A percentile compares a stretch with the other conserved stretches of the same genome.
phyloP scores from a whole-genome alignment of 495 filamentous ascomycete species.

The Neurospora sp. region DNA sequence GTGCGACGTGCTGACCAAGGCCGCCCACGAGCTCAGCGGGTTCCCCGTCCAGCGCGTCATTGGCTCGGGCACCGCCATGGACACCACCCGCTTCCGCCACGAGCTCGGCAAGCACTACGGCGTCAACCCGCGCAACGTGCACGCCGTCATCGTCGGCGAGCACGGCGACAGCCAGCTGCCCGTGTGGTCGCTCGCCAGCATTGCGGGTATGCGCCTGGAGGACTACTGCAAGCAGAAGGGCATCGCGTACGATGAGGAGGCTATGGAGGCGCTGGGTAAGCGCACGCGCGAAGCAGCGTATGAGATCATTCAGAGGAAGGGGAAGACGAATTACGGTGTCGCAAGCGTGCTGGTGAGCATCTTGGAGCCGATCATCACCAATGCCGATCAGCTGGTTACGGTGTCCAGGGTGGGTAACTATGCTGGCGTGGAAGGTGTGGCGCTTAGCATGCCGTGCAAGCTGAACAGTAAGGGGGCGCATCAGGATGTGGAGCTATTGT shows the following conservation, averaged over 20 bases:
- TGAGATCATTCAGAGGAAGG: conserved; percentile 47
- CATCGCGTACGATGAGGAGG: conserved; percentile 11
- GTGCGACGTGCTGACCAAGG: conserved; percentile 24
- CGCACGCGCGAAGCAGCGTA: conserved; percentile 35
- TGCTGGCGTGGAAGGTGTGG: conserved; percentile 18
- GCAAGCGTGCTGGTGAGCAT: conserved; percentile 31
- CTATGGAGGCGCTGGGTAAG: conserved; percentile 12
- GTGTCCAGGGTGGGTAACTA: conserved; percentile 21
- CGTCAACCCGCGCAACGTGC: conserved; percentile 23
- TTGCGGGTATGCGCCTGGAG: conserved; percentile 20
- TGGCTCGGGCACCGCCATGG: conserved; percentile 25
- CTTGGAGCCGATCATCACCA: conserved; percentile 20
- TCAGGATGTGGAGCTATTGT: conserved; percentile 18
- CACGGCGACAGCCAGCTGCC: conserved; percentile 24
- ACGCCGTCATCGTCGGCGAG: conserved; percentile 24
- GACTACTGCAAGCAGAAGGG: conserved; percentile 19
- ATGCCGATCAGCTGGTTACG: conserved; percentile 20
- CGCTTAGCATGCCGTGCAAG: conserved; percentile 25
- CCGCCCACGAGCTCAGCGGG: conserved; percentile 15
- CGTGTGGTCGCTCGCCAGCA: conserved; percentile 23
- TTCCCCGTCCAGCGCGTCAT: conserved; percentile 23
- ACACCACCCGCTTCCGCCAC: conserved; percentile 24
- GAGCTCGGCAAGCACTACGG: conserved; percentile 20
- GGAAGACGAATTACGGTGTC: conserved; percentile 52
- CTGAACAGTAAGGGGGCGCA: conserved; percentile 19